phyloP scores from a whole-genome alignment of 805 yeast genomes.

The Limtongia smithiae region DNA sequence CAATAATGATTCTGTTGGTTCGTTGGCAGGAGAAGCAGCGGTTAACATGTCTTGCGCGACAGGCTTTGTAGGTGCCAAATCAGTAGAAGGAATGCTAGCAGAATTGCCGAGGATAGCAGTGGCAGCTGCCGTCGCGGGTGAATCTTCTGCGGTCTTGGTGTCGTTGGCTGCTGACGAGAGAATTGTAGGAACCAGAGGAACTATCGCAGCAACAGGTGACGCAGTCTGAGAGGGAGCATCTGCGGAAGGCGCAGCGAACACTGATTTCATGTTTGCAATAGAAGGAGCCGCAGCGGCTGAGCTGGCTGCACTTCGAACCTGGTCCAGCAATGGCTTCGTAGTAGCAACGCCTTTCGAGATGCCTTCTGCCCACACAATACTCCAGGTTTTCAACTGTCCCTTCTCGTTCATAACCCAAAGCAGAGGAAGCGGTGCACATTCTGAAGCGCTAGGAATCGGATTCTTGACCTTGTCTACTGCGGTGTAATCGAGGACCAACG shows the following conservation, averaged over 20 bases:
- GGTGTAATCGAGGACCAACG: constrained; percentile 60
- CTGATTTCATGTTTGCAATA: too few relatives aligned
- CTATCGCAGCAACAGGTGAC: background rate
- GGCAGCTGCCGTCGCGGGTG: too few relatives aligned
- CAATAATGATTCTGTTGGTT: too few relatives aligned
- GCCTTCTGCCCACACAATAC: constrained; percentile 55
- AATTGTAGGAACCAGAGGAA: background rate
- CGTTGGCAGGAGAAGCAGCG: too few relatives aligned
- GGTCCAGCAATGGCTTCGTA: constrained; percentile 1
- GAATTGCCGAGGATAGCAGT: too few relatives aligned
- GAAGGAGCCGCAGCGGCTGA: too few relatives aligned
- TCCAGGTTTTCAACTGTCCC: constrained; percentile 63
- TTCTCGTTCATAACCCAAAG: constrained; percentile 58
- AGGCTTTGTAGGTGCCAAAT: too few relatives aligned
- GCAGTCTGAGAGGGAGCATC: background rate
- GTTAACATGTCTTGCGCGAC: too few relatives aligned
- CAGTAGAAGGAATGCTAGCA: too few relatives aligned
- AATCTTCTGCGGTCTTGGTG: too few relatives aligned
- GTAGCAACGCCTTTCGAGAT: constrained; percentile 38
- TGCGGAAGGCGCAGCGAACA: background rate
- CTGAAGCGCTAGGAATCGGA: constrained; percentile 59
- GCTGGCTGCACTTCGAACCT: background rate
- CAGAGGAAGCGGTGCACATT: constrained; percentile 61
- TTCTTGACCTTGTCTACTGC: constrained; percentile 44
- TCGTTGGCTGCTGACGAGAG: background rate